Evolutionary conservation across 2,329 filamentous ascomycete species (phyloP), one percentile per base, ranked within the genome.

Genomic region (Triangularia verruculosa): DNA sequence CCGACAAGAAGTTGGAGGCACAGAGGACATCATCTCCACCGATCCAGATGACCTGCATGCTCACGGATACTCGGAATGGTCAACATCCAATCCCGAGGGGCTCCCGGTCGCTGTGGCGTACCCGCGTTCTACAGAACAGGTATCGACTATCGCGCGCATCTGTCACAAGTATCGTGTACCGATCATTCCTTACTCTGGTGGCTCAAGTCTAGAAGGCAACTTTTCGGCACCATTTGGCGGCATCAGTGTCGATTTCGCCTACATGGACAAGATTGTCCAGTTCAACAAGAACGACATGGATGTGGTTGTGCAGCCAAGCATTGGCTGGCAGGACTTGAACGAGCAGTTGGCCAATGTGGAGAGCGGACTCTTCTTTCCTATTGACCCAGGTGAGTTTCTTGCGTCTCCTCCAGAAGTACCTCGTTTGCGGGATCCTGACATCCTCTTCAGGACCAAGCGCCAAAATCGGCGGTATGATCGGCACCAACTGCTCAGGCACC

Each of bases 301-400:
- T 70, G 83, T 97, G 57, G 91, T 96, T 4, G 92, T 97, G 2
- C 93, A 97, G 74, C 93, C 93, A 2, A 91, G 90, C 6, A 89
- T 97, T 9, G 89, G 90, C n/a, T 97, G 93, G 93, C 93, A 96
- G 83, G 87, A 90, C 59, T 78, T 97, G 63, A 97, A 97, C 71
- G 86, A 89, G 68, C 78, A 86, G 70, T 74, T 88, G 54, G 82
- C 87, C 57, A 87, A 90, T 71, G 86, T 89, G 75, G 82, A 85
- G 43, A 88, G 86, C 3, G 91, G 91, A 0, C 84, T 97, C 1
- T 97, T 97, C 78, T 96, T 97, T 73, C 93, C 93, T 0, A 88
- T 96, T 12, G 93, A 97, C 72, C 93, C 93, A 12, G 91, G 91
- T 74, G 69, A 67, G 79, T n/a, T n/a, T 15, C 51, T 2, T 15